Percentiles rank a stretch among this genome's conserved stretches.
These are phyloP conservation scores for Trametes maxima DNA, from an alignment of 768 basidiomycete genomes.

Conservation along the genomic window DNA sequence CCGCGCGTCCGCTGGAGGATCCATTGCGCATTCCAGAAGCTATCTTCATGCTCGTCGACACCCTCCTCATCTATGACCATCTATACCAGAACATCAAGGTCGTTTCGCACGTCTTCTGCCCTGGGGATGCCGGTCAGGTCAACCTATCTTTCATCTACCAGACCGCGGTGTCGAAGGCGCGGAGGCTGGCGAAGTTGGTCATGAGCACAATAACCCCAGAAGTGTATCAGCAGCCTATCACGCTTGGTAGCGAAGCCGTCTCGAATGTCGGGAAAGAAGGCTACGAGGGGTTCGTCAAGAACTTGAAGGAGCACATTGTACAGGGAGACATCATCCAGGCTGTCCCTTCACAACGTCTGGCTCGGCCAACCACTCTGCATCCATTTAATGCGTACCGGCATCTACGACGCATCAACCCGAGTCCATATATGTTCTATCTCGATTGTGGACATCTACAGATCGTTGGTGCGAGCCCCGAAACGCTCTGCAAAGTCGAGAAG, in stretches of 20 bases:
- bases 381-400: constrained; percentile 98
- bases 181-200: constrained; percentile 75
- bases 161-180: constrained; percentile 81
- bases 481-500: constrained; percentile 90
- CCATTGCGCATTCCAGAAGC: constrained; percentile 90
- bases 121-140: constrained; percentile 61
- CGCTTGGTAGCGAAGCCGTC: constrained; percentile 65
- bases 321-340: constrained; percentile 99
- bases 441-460: constrained; percentile 92
- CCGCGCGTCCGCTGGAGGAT: constrained; percentile 73
- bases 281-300: constrained; percentile 89
- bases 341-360: constrained; percentile 90
- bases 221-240: constrained; percentile 63
- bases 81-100: constrained; percentile 93
- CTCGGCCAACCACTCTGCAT: constrained; percentile 84
- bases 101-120: constrained; percentile 93
- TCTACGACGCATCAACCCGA: constrained; percentile 92
- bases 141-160: constrained; percentile 87
- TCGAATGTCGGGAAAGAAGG: constrained; percentile 95
- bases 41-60: constrained; percentile 95
- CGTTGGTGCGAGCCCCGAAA: constrained; percentile 98
- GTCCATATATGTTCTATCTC: constrained; percentile 98
- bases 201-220: constrained; percentile 57
- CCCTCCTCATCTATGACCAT: constrained; percentile 95
- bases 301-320: constrained; percentile 90